phyloP scores from a whole-genome alignment of 129 eudicot genomes.

The Flaveria ramosissima region DNA sequence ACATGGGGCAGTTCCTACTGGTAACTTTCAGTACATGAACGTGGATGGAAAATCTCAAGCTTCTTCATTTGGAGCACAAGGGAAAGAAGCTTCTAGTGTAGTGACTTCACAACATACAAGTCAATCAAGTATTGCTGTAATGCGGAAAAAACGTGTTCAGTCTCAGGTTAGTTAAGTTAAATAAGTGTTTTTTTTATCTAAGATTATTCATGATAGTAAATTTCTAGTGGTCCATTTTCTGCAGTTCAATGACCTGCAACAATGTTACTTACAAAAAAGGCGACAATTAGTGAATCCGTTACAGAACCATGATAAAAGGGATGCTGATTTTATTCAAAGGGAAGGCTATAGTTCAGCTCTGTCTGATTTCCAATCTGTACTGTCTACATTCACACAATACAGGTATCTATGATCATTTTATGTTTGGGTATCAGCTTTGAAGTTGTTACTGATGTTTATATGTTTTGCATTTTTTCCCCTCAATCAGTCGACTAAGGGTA shows the following conservation, averaged over 20 bases:
- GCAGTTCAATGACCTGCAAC: constrained; percentile 67
- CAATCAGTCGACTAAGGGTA: constrained; percentile 67
- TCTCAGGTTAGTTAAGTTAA: constrained; percentile 52
- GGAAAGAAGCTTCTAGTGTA: constrained; percentile 58
- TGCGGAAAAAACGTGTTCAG: constrained; percentile 66
- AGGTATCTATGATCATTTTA: constrained; percentile 28
- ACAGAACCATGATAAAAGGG: constrained; percentile 40
- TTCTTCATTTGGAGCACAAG: constrained; percentile 46
- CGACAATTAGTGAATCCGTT: constrained; percentile 39
- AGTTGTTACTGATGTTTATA: constrained; percentile 11
- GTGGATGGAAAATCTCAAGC: constrained; percentile 51
- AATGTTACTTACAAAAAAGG: constrained; percentile 74
- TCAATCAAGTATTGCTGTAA: constrained; percentile 67
- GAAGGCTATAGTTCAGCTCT: constrained; percentile 60
- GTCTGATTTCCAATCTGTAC: constrained; percentile 64
- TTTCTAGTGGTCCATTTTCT: not conserved
- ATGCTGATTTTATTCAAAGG: constrained; percentile 37
- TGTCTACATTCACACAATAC: constrained; percentile 61
- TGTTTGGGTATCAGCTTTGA: constrained; percentile 1
- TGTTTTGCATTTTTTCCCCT: not conserved
- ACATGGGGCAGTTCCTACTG: constrained; percentile 39
- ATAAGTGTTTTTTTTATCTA: not conserved
- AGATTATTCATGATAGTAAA: not conserved
- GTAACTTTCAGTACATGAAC: constrained; percentile 48
- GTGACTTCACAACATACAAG: constrained; percentile 60